Evolutionary conservation across 1,139 yeast species (phyloP), one percentile per base, ranked within the genome.

Genomic region (Debaryomycetaceae sp.): DNA sequence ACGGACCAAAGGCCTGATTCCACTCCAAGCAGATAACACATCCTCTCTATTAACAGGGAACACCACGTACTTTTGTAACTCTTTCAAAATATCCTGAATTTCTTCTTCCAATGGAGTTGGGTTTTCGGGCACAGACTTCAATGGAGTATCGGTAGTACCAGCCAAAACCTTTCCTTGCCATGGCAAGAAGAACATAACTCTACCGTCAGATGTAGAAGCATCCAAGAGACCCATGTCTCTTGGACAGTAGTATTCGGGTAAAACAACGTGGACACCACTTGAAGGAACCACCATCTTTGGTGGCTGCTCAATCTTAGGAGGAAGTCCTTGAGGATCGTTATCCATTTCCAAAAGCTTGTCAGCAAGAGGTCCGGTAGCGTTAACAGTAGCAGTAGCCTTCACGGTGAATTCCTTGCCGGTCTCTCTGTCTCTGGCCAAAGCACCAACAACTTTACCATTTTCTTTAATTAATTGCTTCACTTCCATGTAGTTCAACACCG

Each of bases 101-200:
- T 91, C 98, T 52, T 85, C 88, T 66, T 91, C 97, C 40, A 85
- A 74, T 38, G 98, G 96, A 45, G 81, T 75, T 43, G 98, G 98
- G 68, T 84, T 84, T 52, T 76, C 84, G 46, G 95, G 90, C 46
- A 93, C 89, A 49, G 78, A 75, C 54, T 79, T 80, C 66, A 85
- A 69, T 42, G 90, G 88, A 50, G 85, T 83, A 71, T 91, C 98
- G 48, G 98, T 91, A 48, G 98, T 91, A 65, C 98, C 98, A 49
- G 97, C 97, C 58, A 91, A 78, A 40, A 91, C 96, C 66, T 90
- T 88, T 13, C 97, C 97, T 73, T 90, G 97, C 98, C 98, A 91
- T 57, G 98, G 98, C 66, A 91, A 76, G 72, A 91, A 91, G 73
- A 91, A 91, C 86, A 91, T 87, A 48, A 91, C 98, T 70, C 98